Evolutionary conservation across 345 rosid genomes (phyloP), one percentile per base, ranked within the genome.

Genomic region (Lumnitzera racemosa): DNA sequence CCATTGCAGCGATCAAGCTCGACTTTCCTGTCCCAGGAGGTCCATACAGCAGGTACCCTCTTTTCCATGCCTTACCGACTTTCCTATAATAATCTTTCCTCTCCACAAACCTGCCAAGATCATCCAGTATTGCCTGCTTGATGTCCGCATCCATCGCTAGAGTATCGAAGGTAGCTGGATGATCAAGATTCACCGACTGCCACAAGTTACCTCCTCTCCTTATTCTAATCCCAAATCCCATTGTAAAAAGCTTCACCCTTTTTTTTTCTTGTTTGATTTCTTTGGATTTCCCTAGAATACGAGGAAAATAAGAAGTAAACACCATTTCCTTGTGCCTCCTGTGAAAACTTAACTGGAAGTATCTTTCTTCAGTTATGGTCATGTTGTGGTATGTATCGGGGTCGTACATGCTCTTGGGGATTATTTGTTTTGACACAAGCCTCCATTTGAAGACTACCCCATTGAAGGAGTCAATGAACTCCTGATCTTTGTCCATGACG

Each of bases 151-250:
- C 72, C 15, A 62, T 46, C 0, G 72, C 72, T 55, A 68, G 49
- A 9, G 63, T 68, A 47, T 68, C 50, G 43, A 68, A 50, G 11
- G 72, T 68, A 5, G 63, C 29, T 1, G 70, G 63, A 52, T 66
- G 94, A 53, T 87, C 88, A 20, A 84, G 80, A 55, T 66, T 80
- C 53, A 80, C 78, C 12, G 86, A 58, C 53, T 57, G 64, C 88
- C 87, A 87, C 0, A 70, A 75, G 20, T 78, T 78, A 1, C 74
- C 61, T 57, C 73, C 48, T 59, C 62, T 73, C 10, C 79, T 73
- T 15, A 68, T 74, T 64, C 78, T 67, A 47, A 57, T 59, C 2
- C 73, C 70, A 1, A 58, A 17, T 41, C 72, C 70, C 16, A 74
- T 66, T 0, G 88, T 86, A 59, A 73, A 80, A 65, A 89, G 73